These are phyloP conservation scores for Lecanicillium sp. DNA, from an alignment of 2,329 filamentous ascomycete genomes.

Conservation along the genomic window DNA sequence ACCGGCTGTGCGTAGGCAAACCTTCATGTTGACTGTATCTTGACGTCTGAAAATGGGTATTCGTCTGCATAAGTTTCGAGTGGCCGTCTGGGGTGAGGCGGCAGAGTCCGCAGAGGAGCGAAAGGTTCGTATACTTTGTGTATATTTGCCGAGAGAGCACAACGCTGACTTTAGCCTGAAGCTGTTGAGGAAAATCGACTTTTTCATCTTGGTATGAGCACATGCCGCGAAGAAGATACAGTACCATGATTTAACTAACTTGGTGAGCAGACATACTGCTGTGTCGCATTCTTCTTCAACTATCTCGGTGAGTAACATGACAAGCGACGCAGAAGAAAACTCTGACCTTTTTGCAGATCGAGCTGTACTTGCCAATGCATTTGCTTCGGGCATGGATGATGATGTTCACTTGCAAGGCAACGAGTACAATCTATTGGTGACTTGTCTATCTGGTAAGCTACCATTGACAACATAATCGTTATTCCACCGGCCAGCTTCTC, in stretches of 20 bases:
- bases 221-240: not conserved
- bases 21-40: not conserved
- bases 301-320: constrained; percentile 12
- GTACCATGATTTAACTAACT: not conserved
- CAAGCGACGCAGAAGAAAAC: constrained; percentile 8
- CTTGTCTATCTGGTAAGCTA: constrained; percentile 12
- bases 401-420: constrained; percentile 34
- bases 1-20: too few species aligned
- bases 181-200: constrained; percentile 5
- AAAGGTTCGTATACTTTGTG: constrained; percentile 8
- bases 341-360: constrained; percentile 8
- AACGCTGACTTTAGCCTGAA: not conserved
- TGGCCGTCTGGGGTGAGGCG: constrained; percentile 13
- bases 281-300: constrained; percentile 13
- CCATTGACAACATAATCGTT: too few species aligned
- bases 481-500: too few species aligned
- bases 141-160: too few species aligned
- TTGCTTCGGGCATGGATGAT: constrained; percentile 35
- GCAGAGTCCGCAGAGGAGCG: constrained; percentile 10
- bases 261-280: constrained; percentile 12
- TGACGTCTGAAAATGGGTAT: constrained; percentile 5
- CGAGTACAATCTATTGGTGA: constrained; percentile 20
- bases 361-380: constrained; percentile 26
- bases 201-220: constrained; percentile 10
- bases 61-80: constrained; percentile 9